phyloP scores from a whole-genome alignment of 2,329 filamentous ascomycete genomes.

The Calonectria honghensis region DNA sequence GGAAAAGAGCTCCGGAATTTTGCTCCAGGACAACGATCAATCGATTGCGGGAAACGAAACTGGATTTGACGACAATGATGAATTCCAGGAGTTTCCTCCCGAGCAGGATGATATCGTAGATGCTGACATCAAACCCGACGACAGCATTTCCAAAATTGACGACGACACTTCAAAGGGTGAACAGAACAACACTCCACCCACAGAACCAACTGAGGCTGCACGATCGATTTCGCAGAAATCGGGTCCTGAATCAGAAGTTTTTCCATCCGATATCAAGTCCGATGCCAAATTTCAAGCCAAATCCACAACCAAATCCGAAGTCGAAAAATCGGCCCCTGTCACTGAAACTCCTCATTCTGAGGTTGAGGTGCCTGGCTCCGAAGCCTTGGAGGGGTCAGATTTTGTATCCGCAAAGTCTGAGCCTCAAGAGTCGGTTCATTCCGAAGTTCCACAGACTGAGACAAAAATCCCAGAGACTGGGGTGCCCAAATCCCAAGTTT shows the following conservation, averaged over 20 bases:
- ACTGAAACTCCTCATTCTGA: conserved; percentile 26
- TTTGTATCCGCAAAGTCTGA: conserved; percentile 43
- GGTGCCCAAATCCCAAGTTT: conserved; percentile 28
- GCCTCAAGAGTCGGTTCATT: not conserved
- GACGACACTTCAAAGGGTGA: conserved; percentile 31
- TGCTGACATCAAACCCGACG: conserved; percentile 35
- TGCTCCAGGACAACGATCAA: conserved; percentile 47
- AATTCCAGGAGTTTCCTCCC: conserved; percentile 37
- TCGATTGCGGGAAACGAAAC: conserved; percentile 35
- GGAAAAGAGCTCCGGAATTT: conserved; percentile 40
- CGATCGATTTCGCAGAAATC: conserved; percentile 13
- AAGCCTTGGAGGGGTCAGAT: conserved; percentile 53
- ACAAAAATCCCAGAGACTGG: not conserved
- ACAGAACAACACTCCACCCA: conserved; percentile 11
- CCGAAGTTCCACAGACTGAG: not conserved
- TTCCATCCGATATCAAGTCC: conserved; percentile 8
- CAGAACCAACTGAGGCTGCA: conserved; percentile 21
- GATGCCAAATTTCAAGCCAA: not conserved
- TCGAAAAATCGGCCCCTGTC: not conserved
- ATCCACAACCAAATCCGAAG: not conserved
- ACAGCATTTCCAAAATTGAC: conserved; percentile 40
- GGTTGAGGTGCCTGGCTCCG: conserved; percentile 31
- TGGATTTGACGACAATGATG: conserved; percentile 33
- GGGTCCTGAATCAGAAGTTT: not conserved
- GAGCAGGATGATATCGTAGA: conserved; percentile 42